Evolutionary conservation across 495 filamentous ascomycete genomes (phyloP).

Genomic region (Lichenothelia convexa): DNA sequence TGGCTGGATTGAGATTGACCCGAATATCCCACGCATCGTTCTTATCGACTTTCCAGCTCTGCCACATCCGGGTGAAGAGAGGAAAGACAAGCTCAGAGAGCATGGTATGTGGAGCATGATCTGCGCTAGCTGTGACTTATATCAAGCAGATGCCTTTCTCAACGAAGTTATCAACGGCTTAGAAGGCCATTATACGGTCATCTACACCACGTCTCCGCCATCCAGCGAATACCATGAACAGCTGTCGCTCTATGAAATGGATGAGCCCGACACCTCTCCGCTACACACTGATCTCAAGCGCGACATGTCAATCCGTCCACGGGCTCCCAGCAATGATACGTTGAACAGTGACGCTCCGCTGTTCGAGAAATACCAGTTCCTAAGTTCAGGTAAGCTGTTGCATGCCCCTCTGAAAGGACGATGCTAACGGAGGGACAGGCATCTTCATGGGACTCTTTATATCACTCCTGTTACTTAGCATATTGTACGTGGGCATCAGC

Average conservation of each 20-base stretch:
- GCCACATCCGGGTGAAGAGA: constrained; percentile 19
- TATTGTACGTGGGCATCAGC: constrained; percentile 58
- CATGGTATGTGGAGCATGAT: constrained; percentile 25
- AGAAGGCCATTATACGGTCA: constrained; percentile 37
- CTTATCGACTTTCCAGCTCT: constrained; percentile 34
- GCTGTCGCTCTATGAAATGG: constrained; percentile 30
- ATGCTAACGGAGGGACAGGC: constrained; percentile 26
- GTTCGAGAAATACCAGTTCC: constrained; percentile 83
- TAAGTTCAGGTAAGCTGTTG: constrained; percentile 42
- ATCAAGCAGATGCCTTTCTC: constrained; percentile 37
- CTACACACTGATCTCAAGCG: constrained; percentile 43
- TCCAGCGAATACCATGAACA: constrained; percentile 7
- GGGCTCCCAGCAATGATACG: constrained; percentile 15
- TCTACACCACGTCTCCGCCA: constrained; percentile 38
- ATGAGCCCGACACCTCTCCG: constrained; percentile 28
- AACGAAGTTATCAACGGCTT: constrained; percentile 33
- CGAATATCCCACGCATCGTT: constrained; percentile 32
- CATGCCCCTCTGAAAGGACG: neutral
- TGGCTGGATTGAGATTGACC: constrained; percentile 26
- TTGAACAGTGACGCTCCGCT: constrained; percentile 31
- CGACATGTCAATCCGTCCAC: constrained; percentile 20
- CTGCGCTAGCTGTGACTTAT: no score
- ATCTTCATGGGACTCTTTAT: constrained; percentile 70
- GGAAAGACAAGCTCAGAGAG: constrained; percentile 26
- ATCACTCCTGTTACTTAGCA: constrained; percentile 45